Evolutionary conservation across 768 basidiomycete species (phyloP), one percentile per base, ranked within the genome.

Genomic region (Phanerochaete carnosa): DNA sequence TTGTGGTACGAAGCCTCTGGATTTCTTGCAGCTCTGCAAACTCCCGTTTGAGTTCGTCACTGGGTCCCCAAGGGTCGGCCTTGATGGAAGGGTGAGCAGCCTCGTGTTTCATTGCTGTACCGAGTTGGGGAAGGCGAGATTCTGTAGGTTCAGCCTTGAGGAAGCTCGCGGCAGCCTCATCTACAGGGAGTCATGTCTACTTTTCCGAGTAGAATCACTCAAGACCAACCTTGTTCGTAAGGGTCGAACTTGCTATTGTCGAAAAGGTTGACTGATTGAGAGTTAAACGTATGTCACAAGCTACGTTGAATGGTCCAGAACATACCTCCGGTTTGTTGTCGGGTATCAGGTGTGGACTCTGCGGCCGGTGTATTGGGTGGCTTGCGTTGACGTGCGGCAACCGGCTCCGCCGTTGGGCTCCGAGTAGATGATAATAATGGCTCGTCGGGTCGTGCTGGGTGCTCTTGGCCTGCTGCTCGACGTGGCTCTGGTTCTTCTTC

Each of bases 161-260:
- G 16, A 52, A 8, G 15, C 19, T 12, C 22, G 51, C 51, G 3
- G 29, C 13, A 33, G 30, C 51, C n/a, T 22, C 22, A 5, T 52
- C 51, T 52, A 13, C 15, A 30, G 15, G 5, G 11, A 6, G 15
- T 47, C 3, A 3, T 47, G 13, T 23, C 5, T 26, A 47, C 2
- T 23, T 12, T 23, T 5, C 13, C 30, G 16, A 51, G 15, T 32
- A 3, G 29, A 52, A 13, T 9, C 22, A 5, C 12, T 52, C 22
- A 23, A 47, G 13, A n/a, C 3, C 2, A 23, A 68, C 69, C 67
- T 62, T 66, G 59, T 35, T 68, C 69, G 52, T 68, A 68, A 13
- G 69, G 66, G 58, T 70, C 69, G 23, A 55, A 45, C 45, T 70
- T 66, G 49, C 52, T 60, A 25, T 59, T 35, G 45, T 32, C 55